Evolutionary conservation across 768 basidiomycete species (phyloP), one percentile per base, ranked within the genome.

Genomic region (Pulveroboletus sp.): DNA sequence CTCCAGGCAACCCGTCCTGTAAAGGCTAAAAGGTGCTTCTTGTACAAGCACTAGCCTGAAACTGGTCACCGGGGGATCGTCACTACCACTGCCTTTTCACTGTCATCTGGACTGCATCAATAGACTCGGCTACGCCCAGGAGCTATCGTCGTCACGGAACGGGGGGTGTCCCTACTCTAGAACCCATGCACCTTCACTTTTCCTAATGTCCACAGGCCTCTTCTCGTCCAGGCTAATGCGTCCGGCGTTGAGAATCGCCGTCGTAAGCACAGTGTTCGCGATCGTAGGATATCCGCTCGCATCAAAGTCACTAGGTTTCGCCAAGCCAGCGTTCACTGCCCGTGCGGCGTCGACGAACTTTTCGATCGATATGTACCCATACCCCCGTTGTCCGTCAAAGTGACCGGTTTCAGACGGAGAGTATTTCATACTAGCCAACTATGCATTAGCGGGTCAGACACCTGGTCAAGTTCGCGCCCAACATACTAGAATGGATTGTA

Each of bases 311-410:
- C 66, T 73, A 18, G 91, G 80, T 63, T 78, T 77, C 44, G 79
- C 72, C 47, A 74, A 63, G 8, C 85, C 82, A 21, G 85, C 82
- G 61, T 93, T 91, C 60, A 93, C 87, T 53, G 76, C 78, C 45
- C 85, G 79, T 38, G 85, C 82, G 15, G 88, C 89, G 64, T 90
- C 91, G 65, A 95, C 74, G 70, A 94, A 94, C 69, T 89, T 93
- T 69, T 92, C 92, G 59, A 94, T 89, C 15, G 89, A 93, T 60
- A 94, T 74, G 66, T 95, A 83, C 53, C 89, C 93, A 67, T 96
- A 96, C 14, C 93, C 93, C 49, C 86, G 81, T 71, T 94, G 93
- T 27, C 93, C 93, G 62, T 95, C 93, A 64, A 96, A 95, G 70
- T 91, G 86, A 6, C 92, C 93, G 49, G 80, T 86, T 71, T 89